Evolutionary conservation across 306 rosid species (phyloP), one percentile per base, ranked within the genome.

Genomic region (Dryas alaskensis): DNA sequence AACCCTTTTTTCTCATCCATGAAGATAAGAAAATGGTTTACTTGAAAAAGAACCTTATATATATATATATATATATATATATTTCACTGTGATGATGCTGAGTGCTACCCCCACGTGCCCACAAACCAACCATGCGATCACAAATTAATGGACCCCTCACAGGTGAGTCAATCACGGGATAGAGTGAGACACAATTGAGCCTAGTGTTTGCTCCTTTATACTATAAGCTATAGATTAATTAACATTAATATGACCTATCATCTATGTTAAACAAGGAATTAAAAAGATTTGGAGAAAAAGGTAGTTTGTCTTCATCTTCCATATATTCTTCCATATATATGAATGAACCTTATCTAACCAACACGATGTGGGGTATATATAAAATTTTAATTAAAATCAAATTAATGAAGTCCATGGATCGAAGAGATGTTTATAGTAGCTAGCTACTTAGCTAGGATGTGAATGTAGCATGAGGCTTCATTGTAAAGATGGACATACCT

Each of bases 81-180:
- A 50, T 25, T 55, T 68, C 72, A 69, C 63, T 78, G 77, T 55
- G 51, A 67, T 75, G 31, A 63, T n/a, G 50, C 37, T 31, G 65
- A 78, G 66, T 71, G 65, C 73, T 6, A 50, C 5, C 72, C 88
- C 6, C 92, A 75, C 90, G 89, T 82, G 86, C 76, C 69, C 66
- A 70, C 52, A n/a, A 0, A 39, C 87, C 77, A 82, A 72, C 81
- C 55, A 55, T 10, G 8, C 0, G 16, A 3, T 64, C 46, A 79
- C 64, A 72, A 59, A 3, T 86, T 58, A 6, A 27, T 4, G 31
- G 85, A 47, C 70, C 63, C 42, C 67, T 2, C 73, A 59, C 12
- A 67, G 51, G 62, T 64, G 88, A 86, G 92, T 79, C 87, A 90
- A 80, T 87, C 89, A 82, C 84, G 90, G 87, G 55, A 62, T 69